Evolutionary conservation across 78 protist genomes (phyloP).

Genomic region (Dictyostelium brefeldianum): DNA sequence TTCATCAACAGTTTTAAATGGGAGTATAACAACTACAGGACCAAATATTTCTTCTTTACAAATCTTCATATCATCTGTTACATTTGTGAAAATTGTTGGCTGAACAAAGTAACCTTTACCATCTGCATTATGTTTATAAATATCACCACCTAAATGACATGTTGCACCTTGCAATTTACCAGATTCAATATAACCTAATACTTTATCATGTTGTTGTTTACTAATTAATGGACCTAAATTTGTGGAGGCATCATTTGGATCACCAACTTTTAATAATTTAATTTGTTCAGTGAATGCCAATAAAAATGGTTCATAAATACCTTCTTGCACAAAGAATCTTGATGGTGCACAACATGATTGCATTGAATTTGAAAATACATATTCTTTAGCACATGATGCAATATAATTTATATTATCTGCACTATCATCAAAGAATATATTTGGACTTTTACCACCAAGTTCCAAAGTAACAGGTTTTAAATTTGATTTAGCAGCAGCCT

Average conservation of each 20-base stretch:
- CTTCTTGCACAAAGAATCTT: slow-evolving; percentile 86
- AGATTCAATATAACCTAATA: slow-evolving; percentile 29
- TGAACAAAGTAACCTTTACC: slow-evolving; percentile 85
- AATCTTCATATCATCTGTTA: slow-evolving; percentile 77
- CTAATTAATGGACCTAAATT: slow-evolving; percentile 78
- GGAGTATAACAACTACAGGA: slow-evolving; percentile 81
- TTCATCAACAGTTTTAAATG: slow-evolving; percentile 82
- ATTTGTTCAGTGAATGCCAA: slow-evolving; percentile 3
- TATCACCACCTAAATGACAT: slow-evolving; percentile 38
- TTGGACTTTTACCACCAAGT: slow-evolving; percentile 97
- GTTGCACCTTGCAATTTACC: slow-evolving; percentile 82
- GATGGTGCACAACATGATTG: slow-evolving; percentile 90
- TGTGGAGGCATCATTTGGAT: slow-evolving; percentile 39
- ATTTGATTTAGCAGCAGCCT: slow-evolving; percentile 74
- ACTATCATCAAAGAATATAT: slow-evolving; percentile 89
- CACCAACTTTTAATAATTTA: slow-evolving; percentile 63
- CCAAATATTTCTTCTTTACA: slow-evolving; percentile 93
- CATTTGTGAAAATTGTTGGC: slow-evolving; percentile 88
- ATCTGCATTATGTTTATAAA: background rate
- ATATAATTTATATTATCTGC: slow-evolving; percentile 78
- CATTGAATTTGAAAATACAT: slow-evolving; percentile 53
- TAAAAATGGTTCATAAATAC: slow-evolving; percentile 87
- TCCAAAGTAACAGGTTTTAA: slow-evolving; percentile 81
- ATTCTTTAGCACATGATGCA: background rate
- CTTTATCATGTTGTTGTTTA: slow-evolving; percentile 77